Conservation (phyloP, 2,329 filamentous ascomycete species). For the Aspergillus transmontanensis region DNA sequence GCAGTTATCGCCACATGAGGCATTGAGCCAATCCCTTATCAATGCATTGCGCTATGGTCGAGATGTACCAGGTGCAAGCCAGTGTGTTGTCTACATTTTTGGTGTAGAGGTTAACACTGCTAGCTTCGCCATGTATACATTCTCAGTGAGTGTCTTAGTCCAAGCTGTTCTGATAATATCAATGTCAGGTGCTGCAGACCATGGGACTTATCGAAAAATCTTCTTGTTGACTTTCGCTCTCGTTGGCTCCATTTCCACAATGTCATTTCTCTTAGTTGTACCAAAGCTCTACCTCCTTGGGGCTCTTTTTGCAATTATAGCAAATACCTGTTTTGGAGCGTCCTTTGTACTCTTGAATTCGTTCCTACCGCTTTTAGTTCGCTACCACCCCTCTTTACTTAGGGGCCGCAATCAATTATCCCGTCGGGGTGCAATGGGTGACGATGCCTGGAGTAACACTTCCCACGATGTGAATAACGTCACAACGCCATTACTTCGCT, state of each 20-base stretch:
- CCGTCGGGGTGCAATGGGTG: neutral
- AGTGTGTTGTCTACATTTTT: conserved; percentile 81
- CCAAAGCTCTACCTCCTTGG: conserved; percentile 78
- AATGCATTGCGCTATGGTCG: conserved; percentile 22
- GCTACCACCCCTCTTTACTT: conserved; percentile 70
- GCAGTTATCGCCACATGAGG: neutral
- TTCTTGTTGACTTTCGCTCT: conserved; percentile 84
- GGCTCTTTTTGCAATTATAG: conserved; percentile 80
- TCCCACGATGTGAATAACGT: conserved; percentile 14
- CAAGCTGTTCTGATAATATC: conserved; percentile 92
- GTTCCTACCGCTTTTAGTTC: conserved; percentile 86
- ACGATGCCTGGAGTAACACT: conserved; percentile 10
- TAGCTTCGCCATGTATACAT: conserved; percentile 98
- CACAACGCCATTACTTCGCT: conserved; percentile 31
- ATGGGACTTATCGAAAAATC: conserved; percentile 87
- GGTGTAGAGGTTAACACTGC: conserved; percentile 91
- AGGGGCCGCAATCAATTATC: conserved; percentile 22
- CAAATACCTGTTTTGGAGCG: conserved; percentile 91
- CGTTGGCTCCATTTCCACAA: conserved; percentile 77
- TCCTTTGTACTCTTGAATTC: conserved; percentile 96
- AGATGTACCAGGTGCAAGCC: conserved; percentile 47
- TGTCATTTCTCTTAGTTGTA: conserved; percentile 81
- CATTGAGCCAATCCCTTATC: neutral
- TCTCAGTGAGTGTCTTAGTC: conserved; percentile 85
- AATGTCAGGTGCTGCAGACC: conserved; percentile 94